Evolutionary conservation across 148 eudicot genomes (phyloP), one percentile per base, ranked within the genome.

Genomic region (Camellia sinensis): DNA sequence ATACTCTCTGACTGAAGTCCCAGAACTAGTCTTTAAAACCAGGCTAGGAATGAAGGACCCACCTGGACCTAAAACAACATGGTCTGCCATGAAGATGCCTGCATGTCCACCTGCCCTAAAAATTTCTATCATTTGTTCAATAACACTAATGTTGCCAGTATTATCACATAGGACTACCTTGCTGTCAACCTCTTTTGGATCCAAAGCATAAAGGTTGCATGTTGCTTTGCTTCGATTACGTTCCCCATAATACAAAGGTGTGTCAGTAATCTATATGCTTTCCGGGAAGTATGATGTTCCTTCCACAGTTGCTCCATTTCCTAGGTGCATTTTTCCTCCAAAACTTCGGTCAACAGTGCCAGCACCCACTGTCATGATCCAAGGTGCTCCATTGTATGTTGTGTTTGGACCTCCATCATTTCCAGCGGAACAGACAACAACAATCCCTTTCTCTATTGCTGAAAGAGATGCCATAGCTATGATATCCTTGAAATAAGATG

Each of bases 361-460:
- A 29, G 83, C 83, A 7, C 74, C 83, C 3, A 81, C 80, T 0
- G 80, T 75, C 57, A 60, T 63, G 10, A 68, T 68, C 72, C 72
- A 82, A 53, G 81, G 84, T 6, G 84, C 79, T 11, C 53, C 80
- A n/a, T 81, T 81, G 21, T n/a, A 21, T 14, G 40, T 54, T 3
- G 70, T 59, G 6, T 40, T 41, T 12, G 5, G 37, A 4, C 63
- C 71, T 4, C 80, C 84, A 3, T 4, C 15, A 60, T 81, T 81
- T 29, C 84, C 80, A 21, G 80, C 76, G 0, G 80, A 46, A 71
- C 57, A 67, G 5, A 60, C 41, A 11, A 81, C 80, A 44, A 54
- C 11, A 44, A 81, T 77, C 22, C 84, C 84, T 41, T 76, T 70
- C 70, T 70, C 70, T 6, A 81, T 53, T 15, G 84, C 80, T 7